Base-by-base conservation (phyloP, 768 basidiomycete genomes). In the Calvatia gigantea region DNA sequence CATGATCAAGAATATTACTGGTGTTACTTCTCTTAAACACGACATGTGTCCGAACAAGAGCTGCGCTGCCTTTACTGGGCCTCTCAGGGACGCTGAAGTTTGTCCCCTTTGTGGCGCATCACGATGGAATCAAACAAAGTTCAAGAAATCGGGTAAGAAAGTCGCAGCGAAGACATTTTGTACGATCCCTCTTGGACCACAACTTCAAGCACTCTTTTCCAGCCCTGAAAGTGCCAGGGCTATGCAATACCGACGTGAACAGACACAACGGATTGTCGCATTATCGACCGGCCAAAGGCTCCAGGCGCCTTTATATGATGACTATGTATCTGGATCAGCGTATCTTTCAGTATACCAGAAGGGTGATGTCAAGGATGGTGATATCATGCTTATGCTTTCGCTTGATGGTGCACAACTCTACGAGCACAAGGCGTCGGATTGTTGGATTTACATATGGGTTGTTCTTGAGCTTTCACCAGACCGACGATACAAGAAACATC, bases 21-120 rank as follows among this genome's bases (percentile, higher is more conserved):
- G 75, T 0, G 57, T 81, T 2, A 43, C 63, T 6, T 38, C 71
- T 0, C 56, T 80, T 5, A 42, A 60, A 0, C 42, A 68, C 19
- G 72, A 81, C 56, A 81, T 80, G 76, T 81, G 78, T 46, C 54
- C 62, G 0, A 67, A 76, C 4, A 62, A 63, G 0, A n/a, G n/a
- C n/a, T 75, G 72, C 52, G 51, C 67, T 37, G 69, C 64, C n/a
- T 73, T 61, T 70, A 65, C 60, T 12, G 67, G 62, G 2, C 60
- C 69, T 0, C 71, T 61, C n/a, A 39, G 35, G 0, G 28, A 61
- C 2, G 50, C 63, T 0, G 62, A 28, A 56, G 58, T 14, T 0
- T 75, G 72, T 48, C 52, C 58, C 0, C 51, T 44, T 3, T 78
- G 75, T 48, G 47, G 45, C 1, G 51, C 65, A 53, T 35, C 62